Percentiles rank a stretch among this genome's conserved stretches.
Conservation (phyloP, 768 basidiomycete genomes). For the Galerina marginata region DNA sequence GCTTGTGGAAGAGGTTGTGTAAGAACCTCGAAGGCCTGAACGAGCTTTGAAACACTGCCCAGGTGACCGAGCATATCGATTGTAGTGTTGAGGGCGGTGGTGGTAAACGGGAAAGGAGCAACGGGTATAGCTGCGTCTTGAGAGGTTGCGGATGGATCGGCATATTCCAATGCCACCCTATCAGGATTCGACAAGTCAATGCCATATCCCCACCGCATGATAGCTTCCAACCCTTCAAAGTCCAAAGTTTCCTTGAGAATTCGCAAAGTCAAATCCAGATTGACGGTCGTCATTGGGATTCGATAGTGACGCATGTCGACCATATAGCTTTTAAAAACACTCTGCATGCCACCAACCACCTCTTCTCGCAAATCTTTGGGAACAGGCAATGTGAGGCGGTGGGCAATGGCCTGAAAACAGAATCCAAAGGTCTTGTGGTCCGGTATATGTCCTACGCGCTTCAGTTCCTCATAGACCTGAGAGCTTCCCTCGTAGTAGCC, state of each 20-base stretch:
- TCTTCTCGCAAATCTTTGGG: constrained; percentile 37
- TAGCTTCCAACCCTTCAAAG: constrained; percentile 55
- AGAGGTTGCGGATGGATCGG: constrained; percentile 12
- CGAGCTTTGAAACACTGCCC: constrained; percentile 66
- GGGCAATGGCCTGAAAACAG: constrained; percentile 72
- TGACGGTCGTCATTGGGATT: constrained; percentile 59
- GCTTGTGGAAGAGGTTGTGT: constrained; percentile 70
- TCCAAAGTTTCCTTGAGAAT: constrained; percentile 72
- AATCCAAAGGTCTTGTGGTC: constrained; percentile 62
- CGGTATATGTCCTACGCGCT: constrained; percentile 48
- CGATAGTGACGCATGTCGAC: constrained; percentile 57
- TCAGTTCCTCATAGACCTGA: constrained; percentile 66
- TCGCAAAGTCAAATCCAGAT: constrained; percentile 70
- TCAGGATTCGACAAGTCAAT: constrained; percentile 82
- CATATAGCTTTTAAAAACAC: constrained; percentile 56
- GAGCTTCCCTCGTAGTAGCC: constrained; percentile 70
- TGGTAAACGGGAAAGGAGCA: constrained; percentile 56
- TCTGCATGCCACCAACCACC: constrained; percentile 48
- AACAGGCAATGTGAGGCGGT: constrained; percentile 68
- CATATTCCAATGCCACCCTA: constrained; percentile 57
- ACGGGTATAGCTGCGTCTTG: constrained; percentile 13
- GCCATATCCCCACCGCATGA: constrained; percentile 75
- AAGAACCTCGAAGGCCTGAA: constrained; percentile 79
- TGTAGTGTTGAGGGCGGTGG: constrained; percentile 72
- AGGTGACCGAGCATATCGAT: constrained; percentile 71